Evolutionary conservation across 768 basidiomycete species (phyloP).

Genomic region (Termitomyces sp.): DNA sequence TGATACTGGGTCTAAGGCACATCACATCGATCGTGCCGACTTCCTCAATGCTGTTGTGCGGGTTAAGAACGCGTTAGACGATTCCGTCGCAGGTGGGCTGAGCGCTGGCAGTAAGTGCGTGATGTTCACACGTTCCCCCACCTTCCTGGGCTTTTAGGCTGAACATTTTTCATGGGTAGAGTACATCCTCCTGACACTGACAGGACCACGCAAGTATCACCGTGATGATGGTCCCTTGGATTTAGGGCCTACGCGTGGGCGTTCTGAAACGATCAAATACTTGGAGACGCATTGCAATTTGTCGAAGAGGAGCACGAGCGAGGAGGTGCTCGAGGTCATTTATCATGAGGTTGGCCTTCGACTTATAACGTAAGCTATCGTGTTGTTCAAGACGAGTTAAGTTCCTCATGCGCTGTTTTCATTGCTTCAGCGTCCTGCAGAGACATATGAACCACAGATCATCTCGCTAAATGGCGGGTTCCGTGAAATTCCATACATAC

Average conservation of each 20-base stretch:
- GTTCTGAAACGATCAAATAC: conserved; percentile 84
- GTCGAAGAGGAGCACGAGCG: conserved; percentile 88
- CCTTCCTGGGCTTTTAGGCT: not conserved
- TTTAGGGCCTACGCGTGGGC: conserved; percentile 80
- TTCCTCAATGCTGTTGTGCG: conserved; percentile 90
- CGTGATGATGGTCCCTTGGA: conserved; percentile 81
- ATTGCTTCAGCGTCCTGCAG: conserved; percentile 68
- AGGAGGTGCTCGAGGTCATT: conserved; percentile 96
- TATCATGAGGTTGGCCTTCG: conserved; percentile 96
- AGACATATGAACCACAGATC: conserved; percentile 98
- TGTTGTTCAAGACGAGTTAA: not conserved
- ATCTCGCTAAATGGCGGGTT: conserved; percentile 93
- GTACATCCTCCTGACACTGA: conserved; percentile 80
- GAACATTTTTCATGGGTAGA: conserved; percentile 61
- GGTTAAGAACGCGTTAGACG: conserved; percentile 98
- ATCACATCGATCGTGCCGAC: conserved; percentile 88
- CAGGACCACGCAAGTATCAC: conserved; percentile 84
- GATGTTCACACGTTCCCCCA: not conserved
- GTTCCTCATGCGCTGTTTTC: not conserved
- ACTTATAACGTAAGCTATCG: conserved; percentile 57
- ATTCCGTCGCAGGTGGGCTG: conserved; percentile 87
- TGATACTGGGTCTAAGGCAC: conserved; percentile 41
- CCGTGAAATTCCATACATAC: conserved; percentile 93
- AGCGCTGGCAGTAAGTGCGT: conserved; percentile 88
- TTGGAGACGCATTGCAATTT: conserved; percentile 89